phyloP scores from a whole-genome alignment of 805 yeast species.

The Danielia reshetovae region DNA sequence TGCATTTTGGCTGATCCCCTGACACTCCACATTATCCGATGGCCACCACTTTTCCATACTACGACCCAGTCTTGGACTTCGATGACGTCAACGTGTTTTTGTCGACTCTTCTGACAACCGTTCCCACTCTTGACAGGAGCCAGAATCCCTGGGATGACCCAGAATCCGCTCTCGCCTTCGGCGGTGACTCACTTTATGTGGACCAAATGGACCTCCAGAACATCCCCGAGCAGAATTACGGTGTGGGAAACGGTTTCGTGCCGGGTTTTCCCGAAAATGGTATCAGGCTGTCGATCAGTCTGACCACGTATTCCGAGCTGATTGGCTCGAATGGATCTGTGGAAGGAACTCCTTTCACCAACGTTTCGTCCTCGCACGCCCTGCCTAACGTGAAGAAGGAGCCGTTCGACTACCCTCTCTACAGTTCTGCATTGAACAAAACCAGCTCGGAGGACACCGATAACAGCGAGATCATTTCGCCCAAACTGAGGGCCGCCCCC shows the following conservation, averaged over 20 bases:
- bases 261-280: not conserved
- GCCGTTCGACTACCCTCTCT: conserved; percentile 1
- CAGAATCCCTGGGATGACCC: conserved; percentile 7
- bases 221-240: not conserved
- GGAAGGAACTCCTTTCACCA: conserved; percentile 7
- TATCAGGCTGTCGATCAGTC: conserved; percentile 4
- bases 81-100: conserved; percentile 14
- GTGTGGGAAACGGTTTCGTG: not conserved
- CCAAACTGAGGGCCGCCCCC: not conserved
- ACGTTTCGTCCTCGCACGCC: conserved; percentile 5
- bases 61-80: conserved; percentile 9
- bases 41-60: not conserved
- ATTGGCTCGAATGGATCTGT: conserved; percentile 3
- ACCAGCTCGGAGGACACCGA: conserved; percentile 1
- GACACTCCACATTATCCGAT: not conserved
- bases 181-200: not conserved
- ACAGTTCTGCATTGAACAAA: not conserved
- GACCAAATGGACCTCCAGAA: not conserved
- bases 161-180: conserved; percentile 2
- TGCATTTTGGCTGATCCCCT: no score
- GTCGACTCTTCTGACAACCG: conserved; percentile 11
- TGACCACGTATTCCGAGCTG: conserved; percentile 7
- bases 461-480: conserved; percentile 1
- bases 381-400: conserved; percentile 6
- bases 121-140: conserved; percentile 9